Evolutionary conservation across 2,329 filamentous ascomycete genomes (phyloP).

Genomic region (Bretziella fagacearum): DNA sequence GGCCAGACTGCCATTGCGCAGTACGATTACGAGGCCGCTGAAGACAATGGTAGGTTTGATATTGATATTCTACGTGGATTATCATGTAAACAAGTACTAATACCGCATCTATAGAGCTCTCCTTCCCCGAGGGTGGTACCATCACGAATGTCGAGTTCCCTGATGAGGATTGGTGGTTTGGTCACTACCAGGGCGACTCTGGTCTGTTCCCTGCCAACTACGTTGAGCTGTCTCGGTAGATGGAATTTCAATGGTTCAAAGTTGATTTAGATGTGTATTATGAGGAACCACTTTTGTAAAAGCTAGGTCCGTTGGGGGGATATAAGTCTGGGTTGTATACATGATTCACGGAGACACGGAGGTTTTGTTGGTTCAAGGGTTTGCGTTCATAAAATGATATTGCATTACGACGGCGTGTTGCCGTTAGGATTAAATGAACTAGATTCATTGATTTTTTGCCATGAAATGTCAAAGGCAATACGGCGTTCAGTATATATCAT

Average conservation of each 20-base stretch:
- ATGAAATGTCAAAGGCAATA: not conserved
- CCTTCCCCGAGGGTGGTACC: constrained; percentile 77
- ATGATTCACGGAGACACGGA: no score
- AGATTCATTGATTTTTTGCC: not conserved
- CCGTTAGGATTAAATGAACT: not conserved
- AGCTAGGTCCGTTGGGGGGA: no score
- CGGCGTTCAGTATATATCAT: no score
- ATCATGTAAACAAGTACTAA: not conserved
- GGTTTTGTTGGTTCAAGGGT: not conserved
- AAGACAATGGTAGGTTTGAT: constrained; percentile 61
- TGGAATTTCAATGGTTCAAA: not conserved
- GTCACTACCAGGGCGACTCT: constrained; percentile 58
- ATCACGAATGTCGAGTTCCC: constrained; percentile 82
- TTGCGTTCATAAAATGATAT: constrained; percentile 1
- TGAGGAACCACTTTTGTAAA: no score
- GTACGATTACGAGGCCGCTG: constrained; percentile 93
- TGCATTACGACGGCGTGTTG: constrained; percentile 11
- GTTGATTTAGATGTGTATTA: no score
- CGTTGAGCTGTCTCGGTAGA: constrained; percentile 33
- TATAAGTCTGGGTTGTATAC: not conserved
- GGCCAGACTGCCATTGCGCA: constrained; percentile 64
- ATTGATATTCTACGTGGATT: not conserved
- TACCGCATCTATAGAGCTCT: constrained; percentile 37
- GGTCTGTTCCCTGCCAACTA: constrained; percentile 75
- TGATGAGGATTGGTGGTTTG: constrained; percentile 98